Evolutionary conservation across 164 flowering plant species (phyloP), one percentile per base, ranked within the genome.

Genomic region (grape (Vitis vinifera)): DNA sequence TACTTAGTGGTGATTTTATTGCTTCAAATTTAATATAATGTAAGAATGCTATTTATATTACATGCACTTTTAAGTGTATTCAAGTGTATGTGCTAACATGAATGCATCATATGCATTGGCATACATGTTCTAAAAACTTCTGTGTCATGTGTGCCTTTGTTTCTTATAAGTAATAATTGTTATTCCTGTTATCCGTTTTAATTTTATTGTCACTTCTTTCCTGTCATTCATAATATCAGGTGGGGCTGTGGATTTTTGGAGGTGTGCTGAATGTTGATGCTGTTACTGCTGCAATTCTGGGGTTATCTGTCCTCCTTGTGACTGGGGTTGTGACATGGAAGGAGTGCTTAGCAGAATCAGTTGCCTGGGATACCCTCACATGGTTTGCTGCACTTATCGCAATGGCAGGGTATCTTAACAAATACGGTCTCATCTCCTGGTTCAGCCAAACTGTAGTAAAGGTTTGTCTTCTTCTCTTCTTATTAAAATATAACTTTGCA

Each of bases 301-400:
- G 98, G 65, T 76, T 94, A 53, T 88, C 98, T 16, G 78, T 93
- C 44, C 93, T 93, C 68, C 92, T 93, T 52, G 62, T 85, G 23
- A 85, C 97, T n/a, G 97, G 98, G n/a, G 97, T 92, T 50, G 97
- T 92, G 65, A 89, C 97, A 51, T 94, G 98, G 98, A 92, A 94
- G 78, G 98, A 94, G 72, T 94, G 98, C 83, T 80, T 93, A 71
- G 77, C 84, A 67, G 98, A 93, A 78, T 55, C 88, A 13, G 91
- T 91, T 63, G 98, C 98, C 48, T 93, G 98, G 98, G 98, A 93
- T 72, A 93, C 98, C 63, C 91, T 93, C 1, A 91, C 98, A 8
- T 94, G 94, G 98, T 94, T 94, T 82, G 98, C 98, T 68, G 98
- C 97, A 13, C 97, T 94, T 19, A 92, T 94, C 73, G 98, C 97